phyloP scores from a whole-genome alignment of 2,329 filamentous ascomycete genomes.

The Fusarium oligoseptatum region DNA sequence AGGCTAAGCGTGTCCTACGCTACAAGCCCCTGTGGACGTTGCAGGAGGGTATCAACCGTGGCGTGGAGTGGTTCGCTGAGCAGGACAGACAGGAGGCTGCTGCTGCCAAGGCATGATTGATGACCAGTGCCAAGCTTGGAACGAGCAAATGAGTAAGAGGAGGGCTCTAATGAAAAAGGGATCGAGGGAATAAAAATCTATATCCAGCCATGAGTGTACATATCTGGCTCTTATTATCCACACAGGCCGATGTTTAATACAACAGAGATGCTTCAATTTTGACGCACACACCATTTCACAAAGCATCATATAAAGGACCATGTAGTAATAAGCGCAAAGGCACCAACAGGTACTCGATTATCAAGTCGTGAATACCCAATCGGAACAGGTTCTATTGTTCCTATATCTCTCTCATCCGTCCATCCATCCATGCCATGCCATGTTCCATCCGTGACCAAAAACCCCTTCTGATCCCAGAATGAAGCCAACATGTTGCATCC shows the following conservation, averaged over 20 bases:
- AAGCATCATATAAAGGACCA: neutral
- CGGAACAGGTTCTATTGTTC: conserved; percentile 47
- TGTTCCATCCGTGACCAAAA: conserved; percentile 40
- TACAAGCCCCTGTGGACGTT: conserved; percentile 77
- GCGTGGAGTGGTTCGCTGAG: conserved; percentile 68
- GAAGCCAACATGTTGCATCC: conserved; percentile 43
- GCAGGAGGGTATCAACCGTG: conserved; percentile 71
- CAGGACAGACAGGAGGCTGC: conserved; percentile 57
- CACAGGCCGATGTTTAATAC: conserved; percentile 24
- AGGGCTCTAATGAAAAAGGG: conserved; percentile 12
- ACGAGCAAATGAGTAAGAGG: conserved; percentile 7
- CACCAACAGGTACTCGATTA: conserved; percentile 5
- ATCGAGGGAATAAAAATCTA: conserved; percentile 7
- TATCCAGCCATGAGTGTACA: conserved; percentile 14
- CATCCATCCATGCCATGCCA: neutral
- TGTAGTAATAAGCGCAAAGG: neutral
- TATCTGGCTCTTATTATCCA: conserved; percentile 23
- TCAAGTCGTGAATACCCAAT: conserved; percentile 41
- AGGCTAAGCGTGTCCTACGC: conserved; percentile 78
- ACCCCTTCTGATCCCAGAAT: conserved; percentile 39
- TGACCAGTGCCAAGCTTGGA: neutral
- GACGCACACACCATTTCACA: neutral
- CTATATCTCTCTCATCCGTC: conserved; percentile 34
- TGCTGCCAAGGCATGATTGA: conserved; percentile 41
- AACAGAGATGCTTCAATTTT: conserved; percentile 6